These are phyloP conservation scores for Microcyclospora pomicola DNA, from an alignment of 2,329 filamentous ascomycete genomes.

Conservation along the genomic window DNA sequence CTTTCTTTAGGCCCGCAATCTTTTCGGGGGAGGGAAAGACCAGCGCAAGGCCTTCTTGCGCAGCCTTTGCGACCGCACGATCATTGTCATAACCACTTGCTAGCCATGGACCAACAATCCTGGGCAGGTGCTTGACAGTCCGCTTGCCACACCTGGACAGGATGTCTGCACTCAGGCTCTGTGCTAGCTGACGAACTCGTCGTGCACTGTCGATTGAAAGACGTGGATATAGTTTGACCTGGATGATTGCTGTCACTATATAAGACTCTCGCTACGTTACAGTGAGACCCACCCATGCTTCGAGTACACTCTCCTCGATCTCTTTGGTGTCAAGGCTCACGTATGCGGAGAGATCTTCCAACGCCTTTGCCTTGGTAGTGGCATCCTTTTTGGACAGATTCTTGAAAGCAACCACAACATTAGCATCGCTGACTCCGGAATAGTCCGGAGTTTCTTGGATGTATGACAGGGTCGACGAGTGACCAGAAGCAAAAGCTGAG, in stretches of 20 bases:
- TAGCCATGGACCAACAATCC: constrained; percentile 77
- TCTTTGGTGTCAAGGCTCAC: constrained; percentile 45
- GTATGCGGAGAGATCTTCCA: constrained; percentile 67
- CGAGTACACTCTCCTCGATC: constrained; percentile 67
- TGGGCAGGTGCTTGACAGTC: constrained; percentile 65
- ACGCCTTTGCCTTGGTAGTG: constrained; percentile 77
- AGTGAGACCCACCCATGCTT: constrained; percentile 60
- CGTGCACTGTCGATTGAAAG: constrained; percentile 81
- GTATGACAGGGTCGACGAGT: constrained; percentile 62
- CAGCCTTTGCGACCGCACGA: constrained; percentile 59
- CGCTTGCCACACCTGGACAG: constrained; percentile 55
- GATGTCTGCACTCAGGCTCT: constrained; percentile 55
- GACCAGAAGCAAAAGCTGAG: constrained; percentile 32
- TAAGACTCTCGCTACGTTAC: constrained; percentile 10
- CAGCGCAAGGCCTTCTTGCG: constrained; percentile 57
- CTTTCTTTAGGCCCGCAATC: constrained; percentile 58
- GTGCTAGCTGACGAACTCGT: constrained; percentile 74
- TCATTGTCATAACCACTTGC: constrained; percentile 81
- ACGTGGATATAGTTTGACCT: constrained; percentile 78
- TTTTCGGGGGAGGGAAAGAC: constrained; percentile 76
- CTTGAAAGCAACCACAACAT: constrained; percentile 81
- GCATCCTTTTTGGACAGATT: constrained; percentile 86
- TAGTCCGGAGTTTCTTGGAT: constrained; percentile 76
- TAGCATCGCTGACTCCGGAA: constrained; percentile 59
- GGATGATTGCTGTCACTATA: constrained; percentile 19